Evolutionary conservation across 2,329 filamentous ascomycete genomes (phyloP).

Genomic region (Lachnellula suecica): DNA sequence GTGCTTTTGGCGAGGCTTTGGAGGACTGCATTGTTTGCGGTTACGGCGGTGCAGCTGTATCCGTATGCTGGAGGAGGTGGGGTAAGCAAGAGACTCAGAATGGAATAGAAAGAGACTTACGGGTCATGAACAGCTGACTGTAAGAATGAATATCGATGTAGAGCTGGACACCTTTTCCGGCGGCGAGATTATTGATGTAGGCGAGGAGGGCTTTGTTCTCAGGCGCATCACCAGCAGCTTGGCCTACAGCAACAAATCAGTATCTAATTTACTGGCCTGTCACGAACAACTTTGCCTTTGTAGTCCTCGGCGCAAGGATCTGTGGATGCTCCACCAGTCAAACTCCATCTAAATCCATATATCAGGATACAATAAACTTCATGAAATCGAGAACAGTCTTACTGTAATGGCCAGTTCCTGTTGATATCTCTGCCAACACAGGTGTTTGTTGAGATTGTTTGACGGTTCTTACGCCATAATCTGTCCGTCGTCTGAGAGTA

Average conservation of each 20-base stretch:
- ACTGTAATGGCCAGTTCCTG: constrained; percentile 53
- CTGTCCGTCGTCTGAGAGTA: constrained; percentile 56
- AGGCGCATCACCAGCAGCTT: constrained; percentile 43
- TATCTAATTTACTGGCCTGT: constrained; percentile 40
- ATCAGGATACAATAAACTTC: constrained; percentile 8
- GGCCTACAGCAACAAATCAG: constrained; percentile 34
- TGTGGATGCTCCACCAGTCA: constrained; percentile 46
- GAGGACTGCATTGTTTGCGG: constrained; percentile 48
- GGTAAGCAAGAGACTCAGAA: background rate
- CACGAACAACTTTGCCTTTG: constrained; percentile 38
- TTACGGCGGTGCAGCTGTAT: constrained; percentile 51
- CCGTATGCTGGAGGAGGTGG: constrained; percentile 45
- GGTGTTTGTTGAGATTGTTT: constrained; percentile 36
- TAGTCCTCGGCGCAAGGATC: constrained; percentile 52
- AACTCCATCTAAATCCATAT: constrained; percentile 41
- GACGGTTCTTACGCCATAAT: constrained; percentile 62
- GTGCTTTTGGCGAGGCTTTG: constrained; percentile 47
- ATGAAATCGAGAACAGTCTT: background rate
- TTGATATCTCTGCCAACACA: constrained; percentile 56
- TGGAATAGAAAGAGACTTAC: constrained; percentile 12
- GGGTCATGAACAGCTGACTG: constrained; percentile 56
- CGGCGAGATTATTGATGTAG: constrained; percentile 43
- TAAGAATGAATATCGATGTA: constrained; percentile 68
- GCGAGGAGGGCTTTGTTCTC: constrained; percentile 51
- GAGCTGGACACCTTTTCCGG: constrained; percentile 51